A percentile compares a stretch with the other conserved stretches of the same genome.
Conservation (phyloP, 208 protist species). For the Trypanosoma boissoni region DNA sequence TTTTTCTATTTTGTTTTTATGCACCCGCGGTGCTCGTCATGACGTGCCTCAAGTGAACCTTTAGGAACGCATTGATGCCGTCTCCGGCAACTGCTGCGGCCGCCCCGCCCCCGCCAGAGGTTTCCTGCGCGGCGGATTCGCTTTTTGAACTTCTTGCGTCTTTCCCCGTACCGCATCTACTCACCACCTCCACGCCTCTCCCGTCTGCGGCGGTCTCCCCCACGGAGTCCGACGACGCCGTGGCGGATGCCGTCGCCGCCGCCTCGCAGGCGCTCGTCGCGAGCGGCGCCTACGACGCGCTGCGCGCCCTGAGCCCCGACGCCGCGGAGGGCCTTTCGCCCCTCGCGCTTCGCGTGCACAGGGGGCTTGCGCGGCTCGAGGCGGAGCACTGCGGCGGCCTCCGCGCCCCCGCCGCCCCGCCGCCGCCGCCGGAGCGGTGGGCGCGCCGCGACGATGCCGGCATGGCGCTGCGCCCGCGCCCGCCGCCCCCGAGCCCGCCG, state of each 20-base stretch:
- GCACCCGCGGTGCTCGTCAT: background rate
- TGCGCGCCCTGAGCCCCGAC: background rate
- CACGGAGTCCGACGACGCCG: background rate
- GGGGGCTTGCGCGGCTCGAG: conserved; percentile 10
- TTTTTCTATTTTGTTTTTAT: conserved; percentile 11
- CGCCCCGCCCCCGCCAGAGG: conserved; percentile 15
- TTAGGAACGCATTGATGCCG: conserved; percentile 12
- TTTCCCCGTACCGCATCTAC: conserved; percentile 24
- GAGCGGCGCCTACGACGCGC: conserved; percentile 17
- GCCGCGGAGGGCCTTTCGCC: conserved; percentile 9
- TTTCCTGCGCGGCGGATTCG: conserved; percentile 14
- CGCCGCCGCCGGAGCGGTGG: conserved; percentile 17
- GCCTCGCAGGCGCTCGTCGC: conserved; percentile 17
- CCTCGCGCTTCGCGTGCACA: conserved; percentile 21
- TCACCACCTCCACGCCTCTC: conserved; percentile 1
- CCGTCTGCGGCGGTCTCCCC: background rate
- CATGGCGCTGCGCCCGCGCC: conserved; percentile 31
- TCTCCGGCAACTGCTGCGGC: conserved; percentile 5
- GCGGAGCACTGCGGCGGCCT: background rate
- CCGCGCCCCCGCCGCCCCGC: background rate
- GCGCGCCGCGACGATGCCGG: conserved; percentile 5
- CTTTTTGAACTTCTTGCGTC: conserved; percentile 21
- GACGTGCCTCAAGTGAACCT: no score
- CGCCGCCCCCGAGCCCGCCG: background rate
- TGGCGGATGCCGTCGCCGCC: conserved; percentile 1